Percentiles rank a stretch among this genome's conserved stretches.
These are phyloP conservation scores for Epicoccum sorghinum DNA, from an alignment of 2,329 filamentous ascomycete genomes.

Conservation along the genomic window DNA sequence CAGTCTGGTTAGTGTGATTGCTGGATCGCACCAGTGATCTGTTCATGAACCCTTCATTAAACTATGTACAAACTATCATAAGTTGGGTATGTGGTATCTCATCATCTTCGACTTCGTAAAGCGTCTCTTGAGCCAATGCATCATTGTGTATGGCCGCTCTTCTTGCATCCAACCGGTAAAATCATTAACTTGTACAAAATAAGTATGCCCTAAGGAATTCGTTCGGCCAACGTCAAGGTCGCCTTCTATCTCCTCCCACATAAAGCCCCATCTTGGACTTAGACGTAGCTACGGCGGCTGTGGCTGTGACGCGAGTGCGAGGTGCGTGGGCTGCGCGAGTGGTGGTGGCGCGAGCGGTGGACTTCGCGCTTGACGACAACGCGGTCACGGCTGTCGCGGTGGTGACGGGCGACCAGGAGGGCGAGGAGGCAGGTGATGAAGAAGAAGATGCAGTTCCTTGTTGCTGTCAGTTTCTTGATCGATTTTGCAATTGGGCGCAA, in stretches of 20 bases:
- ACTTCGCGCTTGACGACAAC: slow-evolving; percentile 61
- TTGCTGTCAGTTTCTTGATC: slow-evolving; percentile 35
- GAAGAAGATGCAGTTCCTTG: slow-evolving; percentile 48
- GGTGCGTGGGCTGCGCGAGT: slow-evolving; percentile 46
- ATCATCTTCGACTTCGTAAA: background rate
- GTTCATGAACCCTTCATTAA: too few relatives aligned
- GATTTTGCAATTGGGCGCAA: background rate
- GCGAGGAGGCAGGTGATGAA: slow-evolving; percentile 61
- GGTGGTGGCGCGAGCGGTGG: slow-evolving; percentile 53
- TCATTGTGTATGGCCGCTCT: too few relatives aligned
- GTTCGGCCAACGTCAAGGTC: background rate
- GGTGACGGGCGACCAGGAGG: slow-evolving; percentile 58
- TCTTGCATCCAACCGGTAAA: background rate
- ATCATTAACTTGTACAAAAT: background rate
- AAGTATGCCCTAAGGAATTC: slow-evolving; percentile 27
- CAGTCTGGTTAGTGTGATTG: too few relatives aligned
- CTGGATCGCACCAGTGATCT: too few relatives aligned
- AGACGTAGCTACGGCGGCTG: slow-evolving; percentile 48
- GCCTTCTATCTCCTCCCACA: background rate
- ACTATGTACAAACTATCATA: slow-evolving; percentile 6
- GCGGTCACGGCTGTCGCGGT: slow-evolving; percentile 52
- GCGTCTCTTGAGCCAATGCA: background rate
- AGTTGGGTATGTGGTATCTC: slow-evolving; percentile 7
- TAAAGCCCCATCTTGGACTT: background rate
- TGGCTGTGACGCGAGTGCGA: slow-evolving; percentile 42